These are phyloP conservation scores for Scopulariopsis brevicaulis DNA, from an alignment of 2,329 filamentous ascomycete species.

Conservation along the genomic window DNA sequence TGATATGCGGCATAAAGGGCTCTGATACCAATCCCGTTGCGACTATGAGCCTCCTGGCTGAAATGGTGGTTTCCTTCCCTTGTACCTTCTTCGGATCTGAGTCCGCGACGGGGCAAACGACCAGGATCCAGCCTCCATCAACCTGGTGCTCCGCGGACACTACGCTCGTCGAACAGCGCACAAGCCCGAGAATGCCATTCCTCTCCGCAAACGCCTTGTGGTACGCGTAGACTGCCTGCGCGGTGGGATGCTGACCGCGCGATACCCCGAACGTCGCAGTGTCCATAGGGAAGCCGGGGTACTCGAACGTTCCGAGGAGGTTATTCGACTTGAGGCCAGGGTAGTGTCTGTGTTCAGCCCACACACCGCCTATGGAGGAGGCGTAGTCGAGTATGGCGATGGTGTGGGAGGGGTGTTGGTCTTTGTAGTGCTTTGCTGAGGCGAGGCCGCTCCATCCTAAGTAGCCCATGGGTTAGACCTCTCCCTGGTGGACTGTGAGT, in stretches of 20 bases:
- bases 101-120: conserved; percentile 31
- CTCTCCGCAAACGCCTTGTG: conserved; percentile 29
- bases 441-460: conserved; percentile 43
- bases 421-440: conserved; percentile 48
- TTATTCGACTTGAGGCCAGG: conserved; percentile 65
- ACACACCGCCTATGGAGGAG: conserved; percentile 53
- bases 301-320: conserved; percentile 61
- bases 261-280: conserved; percentile 35
- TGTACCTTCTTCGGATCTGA: conserved; percentile 46
- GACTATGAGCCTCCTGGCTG: conserved; percentile 30
- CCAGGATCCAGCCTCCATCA: conserved; percentile 30
- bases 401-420: conserved; percentile 43
- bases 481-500: background rate
- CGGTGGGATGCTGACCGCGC: conserved; percentile 34
- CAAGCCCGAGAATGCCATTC: conserved; percentile 26
- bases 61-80: conserved; percentile 26
- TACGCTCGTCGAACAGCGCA: conserved; percentile 27
- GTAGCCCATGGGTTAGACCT: background rate
- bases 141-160: conserved; percentile 27
- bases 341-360: conserved; percentile 57
- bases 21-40: conserved; percentile 36
- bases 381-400: conserved; percentile 47
- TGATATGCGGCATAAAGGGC: conserved; percentile 26
- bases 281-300: conserved; percentile 61
- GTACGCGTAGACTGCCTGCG: conserved; percentile 32